These are phyloP conservation scores for Ceratocystis papillata DNA, from an alignment of 2,329 filamentous ascomycete genomes.

Conservation along the genomic window DNA sequence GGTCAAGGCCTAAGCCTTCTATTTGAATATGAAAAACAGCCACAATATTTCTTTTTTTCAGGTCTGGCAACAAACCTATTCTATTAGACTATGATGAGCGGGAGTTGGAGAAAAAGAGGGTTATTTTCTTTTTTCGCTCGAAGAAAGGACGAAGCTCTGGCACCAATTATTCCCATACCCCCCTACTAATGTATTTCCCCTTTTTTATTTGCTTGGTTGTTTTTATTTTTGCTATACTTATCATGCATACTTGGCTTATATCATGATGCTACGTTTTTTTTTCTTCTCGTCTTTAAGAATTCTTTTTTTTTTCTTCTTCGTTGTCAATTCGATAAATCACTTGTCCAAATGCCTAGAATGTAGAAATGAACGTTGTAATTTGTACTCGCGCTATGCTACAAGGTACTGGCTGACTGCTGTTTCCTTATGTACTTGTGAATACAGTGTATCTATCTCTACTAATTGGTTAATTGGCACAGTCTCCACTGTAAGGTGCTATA, in stretches of 20 bases:
- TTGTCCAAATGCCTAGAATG: no score
- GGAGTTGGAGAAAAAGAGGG: background rate
- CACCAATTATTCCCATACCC: background rate
- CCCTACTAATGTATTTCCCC: background rate
- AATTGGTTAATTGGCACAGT: no score
- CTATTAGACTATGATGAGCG: constrained; percentile 9
- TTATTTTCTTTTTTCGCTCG: background rate
- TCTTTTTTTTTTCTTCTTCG: background rate
- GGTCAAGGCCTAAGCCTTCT: constrained; percentile 52
- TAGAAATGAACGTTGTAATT: no score
- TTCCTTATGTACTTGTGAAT: no score
- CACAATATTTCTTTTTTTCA: constrained; percentile 8
- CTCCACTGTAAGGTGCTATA: no score
- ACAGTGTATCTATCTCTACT: no score
- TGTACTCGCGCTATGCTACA: no score
- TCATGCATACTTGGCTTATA: constrained; percentile 6
- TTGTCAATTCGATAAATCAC: background rate
- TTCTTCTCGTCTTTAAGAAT: background rate
- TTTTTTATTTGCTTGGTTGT: constrained; percentile 13
- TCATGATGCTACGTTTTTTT: constrained; percentile 4
- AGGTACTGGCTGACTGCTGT: no score
- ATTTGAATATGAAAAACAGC: constrained; percentile 18
- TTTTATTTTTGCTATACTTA: constrained; percentile 14
- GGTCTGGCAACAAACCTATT: constrained; percentile 1
- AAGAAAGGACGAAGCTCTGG: background rate